Evolutionary conservation across 768 basidiomycete species (phyloP), one percentile per base, ranked within the genome.

Genomic region (Rhizopogon rudus): DNA sequence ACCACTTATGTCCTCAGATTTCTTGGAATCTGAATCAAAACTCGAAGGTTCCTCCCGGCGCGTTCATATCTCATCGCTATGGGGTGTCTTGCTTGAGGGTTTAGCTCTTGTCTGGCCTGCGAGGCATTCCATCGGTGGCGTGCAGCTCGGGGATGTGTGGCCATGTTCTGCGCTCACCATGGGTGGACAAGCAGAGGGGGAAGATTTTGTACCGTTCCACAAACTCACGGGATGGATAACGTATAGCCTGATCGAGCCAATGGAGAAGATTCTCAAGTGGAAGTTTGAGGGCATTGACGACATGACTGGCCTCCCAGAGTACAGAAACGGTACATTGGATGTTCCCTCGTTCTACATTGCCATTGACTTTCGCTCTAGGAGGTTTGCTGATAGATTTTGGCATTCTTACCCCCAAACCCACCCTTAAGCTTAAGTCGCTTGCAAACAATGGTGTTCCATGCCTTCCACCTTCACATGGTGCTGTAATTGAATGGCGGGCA

Each of bases 181-280:
- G 10, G 56, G 52, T 12, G 59, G 54, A 5, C 61, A 63, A 17
- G 50, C 65, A 22, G 82, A 83, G 61, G 86, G 84, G 45, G 86
- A 86, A 51, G 78, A 84, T 51, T 76, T 92, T 31, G 92, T 98
- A 6, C 90, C 93, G 0, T 98, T 98, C 77, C 96, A 98, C 75
- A 98, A 99, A 69, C 78, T 99, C 46, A 93, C 91, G 0, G 88
- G 89, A 57, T 99, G 96, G 96, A 78, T 92, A 54, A 88, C 93
- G 7, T 96, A 97, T 68, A 89, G 87, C 61, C 76, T 99, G 17
- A 76, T 97, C 35, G 88, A 94, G 67, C 86, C 90, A 1, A 80
- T 98, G 42, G 81, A 94, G 68, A 82, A 79, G 60, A 73, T 86
- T 2, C 76, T 94, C 6, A 77, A 80, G 0, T 98, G 95, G 93